phyloP scores from a whole-genome alignment of 2,329 filamentous ascomycete genomes.

The Cladophialophora immunda region DNA sequence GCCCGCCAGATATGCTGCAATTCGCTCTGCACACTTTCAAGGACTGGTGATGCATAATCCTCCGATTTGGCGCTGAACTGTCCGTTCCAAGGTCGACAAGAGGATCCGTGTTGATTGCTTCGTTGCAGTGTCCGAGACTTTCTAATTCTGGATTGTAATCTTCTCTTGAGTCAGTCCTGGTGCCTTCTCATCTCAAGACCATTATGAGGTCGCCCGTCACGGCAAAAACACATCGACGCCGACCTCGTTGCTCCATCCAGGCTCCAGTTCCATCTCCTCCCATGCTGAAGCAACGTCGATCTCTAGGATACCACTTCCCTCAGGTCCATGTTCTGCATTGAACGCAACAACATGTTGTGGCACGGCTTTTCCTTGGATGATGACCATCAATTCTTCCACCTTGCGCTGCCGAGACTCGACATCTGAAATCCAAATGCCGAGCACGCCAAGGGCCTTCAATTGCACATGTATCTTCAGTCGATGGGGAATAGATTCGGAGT shows the following conservation, averaged over 20 bases:
- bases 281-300: constrained; percentile 82
- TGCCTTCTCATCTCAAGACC: neutral
- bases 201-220: constrained; percentile 6
- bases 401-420: constrained; percentile 43
- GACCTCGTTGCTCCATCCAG: constrained; percentile 83
- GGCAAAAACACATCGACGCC: constrained; percentile 68
- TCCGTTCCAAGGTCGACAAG: neutral
- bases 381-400: constrained; percentile 74
- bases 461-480: constrained; percentile 71
- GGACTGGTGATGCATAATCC: neutral
- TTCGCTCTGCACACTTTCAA: neutral
- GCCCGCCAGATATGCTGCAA: neutral
- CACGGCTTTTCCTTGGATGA: constrained; percentile 75
- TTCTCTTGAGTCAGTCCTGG: neutral
- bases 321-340: constrained; percentile 24
- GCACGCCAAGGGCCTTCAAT: constrained; percentile 78
- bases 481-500: constrained; percentile 42
- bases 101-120: neutral
- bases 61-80: neutral
- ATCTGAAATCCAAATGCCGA: constrained; percentile 76
- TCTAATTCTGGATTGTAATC: neutral
- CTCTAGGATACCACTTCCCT: constrained; percentile 65
- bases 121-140: neutral
- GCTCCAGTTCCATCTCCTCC: constrained; percentile 73
- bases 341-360: constrained; percentile 71